Conservation (phyloP, 78 protist genomes). For the Dictyostelium brefeldianum region DNA sequence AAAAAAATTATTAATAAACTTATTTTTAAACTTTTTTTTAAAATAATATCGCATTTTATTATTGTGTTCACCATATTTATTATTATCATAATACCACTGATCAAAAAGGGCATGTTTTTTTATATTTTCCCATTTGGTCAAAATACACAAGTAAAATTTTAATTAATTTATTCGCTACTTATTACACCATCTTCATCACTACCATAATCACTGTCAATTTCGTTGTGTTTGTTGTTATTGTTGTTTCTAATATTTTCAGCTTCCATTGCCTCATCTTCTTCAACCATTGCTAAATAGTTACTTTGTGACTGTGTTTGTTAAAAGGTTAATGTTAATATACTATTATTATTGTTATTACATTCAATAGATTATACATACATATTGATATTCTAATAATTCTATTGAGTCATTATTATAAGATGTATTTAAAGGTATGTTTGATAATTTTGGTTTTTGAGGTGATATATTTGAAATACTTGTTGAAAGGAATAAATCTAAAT, state of each 20-base stretch:
- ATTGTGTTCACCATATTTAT: too few species aligned
- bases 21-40: neutral
- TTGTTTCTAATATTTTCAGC: too few species aligned
- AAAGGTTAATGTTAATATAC: neutral
- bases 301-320: slow-evolving; percentile 17
- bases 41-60: neutral
- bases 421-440: neutral
- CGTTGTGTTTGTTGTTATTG: too few species aligned
- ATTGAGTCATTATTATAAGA: neutral
- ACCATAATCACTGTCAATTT: too few species aligned
- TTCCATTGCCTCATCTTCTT: neutral
- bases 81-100: too few species aligned
- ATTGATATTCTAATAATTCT: slow-evolving; percentile 29
- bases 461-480: neutral
- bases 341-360: neutral
- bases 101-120: too few species aligned
- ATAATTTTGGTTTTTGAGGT: neutral
- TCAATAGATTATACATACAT: slow-evolving; percentile 26
- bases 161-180: too few species aligned
- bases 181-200: too few species aligned
- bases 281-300: slow-evolving; percentile 13
- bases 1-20: neutral
- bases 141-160: too few species aligned
- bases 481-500: neutral
- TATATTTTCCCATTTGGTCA: too few species aligned